Evolutionary conservation across 129 eudicot genomes (phyloP), one percentile per base, ranked within the genome.

Genomic region (Lonicera japonica): DNA sequence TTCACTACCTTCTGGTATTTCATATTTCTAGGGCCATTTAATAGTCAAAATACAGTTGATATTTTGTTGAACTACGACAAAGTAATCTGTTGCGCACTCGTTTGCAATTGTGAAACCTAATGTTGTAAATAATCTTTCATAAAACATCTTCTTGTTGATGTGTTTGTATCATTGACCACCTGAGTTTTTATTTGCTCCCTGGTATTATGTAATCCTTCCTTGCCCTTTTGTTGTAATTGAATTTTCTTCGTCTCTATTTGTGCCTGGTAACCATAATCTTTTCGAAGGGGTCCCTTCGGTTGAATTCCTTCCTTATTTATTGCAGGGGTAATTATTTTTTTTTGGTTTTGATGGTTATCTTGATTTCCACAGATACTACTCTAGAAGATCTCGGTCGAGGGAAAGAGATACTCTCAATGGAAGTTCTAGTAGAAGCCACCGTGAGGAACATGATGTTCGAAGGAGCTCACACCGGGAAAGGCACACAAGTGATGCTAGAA

Each of bases 321-420:
- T n/a, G n/a, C n/a, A n/a, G n/a, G n/a, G 50, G 50, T 1, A n/a
- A n/a, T 8, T 5, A 50, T 17, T 5, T 50, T 17, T 11, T 15
- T 14, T 50, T 50, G 0, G 19, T 50, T 17, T 14, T 50, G 21
- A 50, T 50, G 55, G 21, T 16, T 17, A 15, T 50, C 1, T 50
- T 24, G 46, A 20, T 71, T 34, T 59, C 47, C 54, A 60, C 86
- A 90, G 97, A 64, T 79, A 64, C 64, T 77, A 55, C 59, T 64
- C 64, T 66, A 71, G 76, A 65, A 79, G 97, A 66, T 86, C 82
- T 25, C 73, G 34, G 46, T 82, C 97, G 23, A 71, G 63, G 23
- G 94, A 70, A 58, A 70, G 45, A 59, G 68, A 69, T 56, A 50
- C 51, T 25, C 60, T 69, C 21, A 67, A 66, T 45, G 73, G 70